Conservation (phyloP, 306 rosid species). For the Prinsepia uniflora region DNA sequence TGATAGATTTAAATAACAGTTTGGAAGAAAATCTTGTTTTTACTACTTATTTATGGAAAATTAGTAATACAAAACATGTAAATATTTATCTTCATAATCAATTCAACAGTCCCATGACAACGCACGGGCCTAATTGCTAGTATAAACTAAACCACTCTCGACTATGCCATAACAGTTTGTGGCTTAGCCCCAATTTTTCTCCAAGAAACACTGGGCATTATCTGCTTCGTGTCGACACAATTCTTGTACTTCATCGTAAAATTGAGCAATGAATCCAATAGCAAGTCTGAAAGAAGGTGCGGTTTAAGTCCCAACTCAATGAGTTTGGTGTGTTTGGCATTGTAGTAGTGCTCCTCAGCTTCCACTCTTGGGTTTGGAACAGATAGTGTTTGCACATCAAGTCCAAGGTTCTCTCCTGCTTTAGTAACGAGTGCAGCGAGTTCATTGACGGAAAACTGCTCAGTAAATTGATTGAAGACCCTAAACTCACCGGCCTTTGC, state of each 20-base stretch:
- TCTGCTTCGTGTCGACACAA: constrained; percentile 83
- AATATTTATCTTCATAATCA: too few relatives aligned
- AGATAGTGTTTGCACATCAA: constrained; percentile 58
- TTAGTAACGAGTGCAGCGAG: constrained; percentile 76
- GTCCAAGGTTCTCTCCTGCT: constrained; percentile 82
- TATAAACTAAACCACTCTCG: constrained; percentile 5
- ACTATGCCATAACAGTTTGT: constrained; percentile 55
- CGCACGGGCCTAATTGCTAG: too few relatives aligned
- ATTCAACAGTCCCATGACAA: too few relatives aligned
- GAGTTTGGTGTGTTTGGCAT: constrained; percentile 88
- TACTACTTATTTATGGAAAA: too few relatives aligned
- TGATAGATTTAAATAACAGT: too few relatives aligned
- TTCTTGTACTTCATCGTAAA: constrained; percentile 66
- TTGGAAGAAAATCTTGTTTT: too few relatives aligned
- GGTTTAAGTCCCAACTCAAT: constrained; percentile 86
- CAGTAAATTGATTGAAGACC: constrained; percentile 91
- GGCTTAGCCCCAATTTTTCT: constrained; percentile 70
- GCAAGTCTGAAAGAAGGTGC: constrained; percentile 88
- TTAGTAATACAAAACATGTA: too few relatives aligned
- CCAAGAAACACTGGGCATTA: constrained; percentile 96
- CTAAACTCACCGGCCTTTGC: constrained; percentile 80
- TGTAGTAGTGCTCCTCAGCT: constrained; percentile 97
- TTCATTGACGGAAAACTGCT: constrained; percentile 83
- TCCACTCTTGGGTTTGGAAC: constrained; percentile 98
- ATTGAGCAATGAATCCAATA: constrained; percentile 87